phyloP scores from a whole-genome alignment of 306 rosid genomes.

The Vigna unguiculata region DNA sequence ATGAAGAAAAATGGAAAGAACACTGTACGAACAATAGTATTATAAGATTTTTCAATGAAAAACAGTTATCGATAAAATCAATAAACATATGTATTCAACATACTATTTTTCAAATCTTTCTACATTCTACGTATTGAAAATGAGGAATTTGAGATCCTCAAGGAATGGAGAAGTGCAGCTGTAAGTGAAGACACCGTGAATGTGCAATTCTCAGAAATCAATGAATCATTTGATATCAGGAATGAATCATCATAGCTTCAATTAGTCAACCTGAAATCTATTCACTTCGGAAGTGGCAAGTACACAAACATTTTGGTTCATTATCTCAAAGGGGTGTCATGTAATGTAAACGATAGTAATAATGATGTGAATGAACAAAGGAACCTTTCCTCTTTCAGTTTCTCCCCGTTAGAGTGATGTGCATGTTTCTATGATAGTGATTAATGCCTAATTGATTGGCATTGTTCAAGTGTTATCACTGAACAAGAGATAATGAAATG shows the following conservation, averaged over 20 bases:
- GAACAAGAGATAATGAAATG: neutral
- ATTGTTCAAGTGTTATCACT: conserved; percentile 7
- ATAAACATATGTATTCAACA: too few species aligned
- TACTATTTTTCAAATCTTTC: neutral
- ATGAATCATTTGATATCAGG: neutral
- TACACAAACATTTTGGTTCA: conserved; percentile 13
- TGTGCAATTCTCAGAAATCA: neutral
- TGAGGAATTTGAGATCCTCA: neutral
- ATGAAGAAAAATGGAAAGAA: too few species aligned
- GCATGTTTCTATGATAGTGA: neutral
- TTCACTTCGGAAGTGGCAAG: conserved; percentile 12
- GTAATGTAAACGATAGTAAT: neutral
- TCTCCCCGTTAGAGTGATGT: neutral
- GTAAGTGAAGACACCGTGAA: neutral
- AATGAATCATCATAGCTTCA: conserved; percentile 8
- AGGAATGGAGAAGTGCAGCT: neutral
- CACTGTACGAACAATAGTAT: too few species aligned
- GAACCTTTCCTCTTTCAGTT: neutral
- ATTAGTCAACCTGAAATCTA: conserved; percentile 23
- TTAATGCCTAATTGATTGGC: conserved; percentile 7
- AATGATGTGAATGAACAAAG: conserved; percentile 19
- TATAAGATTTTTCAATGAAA: too few species aligned
- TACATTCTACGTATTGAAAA: neutral
- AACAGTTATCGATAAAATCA: too few species aligned
- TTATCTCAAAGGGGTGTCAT: conserved; percentile 17